These are phyloP conservation scores for Chaetomium olivaceum DNA, from an alignment of 2,329 filamentous ascomycete species.

Conservation along the genomic window DNA sequence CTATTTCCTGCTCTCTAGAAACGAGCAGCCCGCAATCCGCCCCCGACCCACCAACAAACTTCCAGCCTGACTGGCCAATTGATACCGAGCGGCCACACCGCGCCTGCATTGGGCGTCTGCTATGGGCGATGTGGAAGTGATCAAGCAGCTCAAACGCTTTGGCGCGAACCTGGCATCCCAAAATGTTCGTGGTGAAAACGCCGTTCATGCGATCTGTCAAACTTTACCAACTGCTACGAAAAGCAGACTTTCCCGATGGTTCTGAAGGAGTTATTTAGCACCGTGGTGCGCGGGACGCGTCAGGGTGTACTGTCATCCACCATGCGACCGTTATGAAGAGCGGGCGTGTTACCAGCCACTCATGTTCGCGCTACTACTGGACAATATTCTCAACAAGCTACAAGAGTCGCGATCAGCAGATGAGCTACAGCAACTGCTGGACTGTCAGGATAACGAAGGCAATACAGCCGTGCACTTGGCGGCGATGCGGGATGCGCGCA, in stretches of 20 bases:
- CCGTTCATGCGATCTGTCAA: conserved; percentile 89
- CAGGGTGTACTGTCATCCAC: conserved; percentile 86
- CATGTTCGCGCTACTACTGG: conserved; percentile 92
- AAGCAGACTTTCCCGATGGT: conserved; percentile 86
- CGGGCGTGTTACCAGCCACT: conserved; percentile 77
- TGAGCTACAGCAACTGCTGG: conserved; percentile 75
- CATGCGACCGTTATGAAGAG: conserved; percentile 88
- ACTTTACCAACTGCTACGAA: conserved; percentile 97
- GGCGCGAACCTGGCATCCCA: conserved; percentile 72
- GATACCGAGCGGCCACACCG: conserved; percentile 91
- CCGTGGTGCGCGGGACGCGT: conserved; percentile 76
- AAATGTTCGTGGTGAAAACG: conserved; percentile 79
- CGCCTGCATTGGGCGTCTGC: conserved; percentile 94
- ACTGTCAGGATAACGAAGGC: conserved; percentile 79
- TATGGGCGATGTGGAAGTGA: conserved; percentile 93
- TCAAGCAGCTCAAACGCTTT: conserved; percentile 81
- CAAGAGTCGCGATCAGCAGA: conserved; percentile 74
- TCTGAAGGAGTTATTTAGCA: conserved; percentile 79
- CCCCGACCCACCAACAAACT: conserved; percentile 83
- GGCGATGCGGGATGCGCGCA: conserved; percentile 81
- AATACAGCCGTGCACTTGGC: conserved; percentile 80
- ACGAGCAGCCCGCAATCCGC: conserved; percentile 69
- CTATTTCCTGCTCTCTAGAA: conserved; percentile 88
- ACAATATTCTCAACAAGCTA: conserved; percentile 85
- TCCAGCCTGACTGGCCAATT: conserved; percentile 88